Evolutionary conservation across 2,329 filamentous ascomycete genomes (phyloP).

Genomic region (Penicillium concentricum): DNA sequence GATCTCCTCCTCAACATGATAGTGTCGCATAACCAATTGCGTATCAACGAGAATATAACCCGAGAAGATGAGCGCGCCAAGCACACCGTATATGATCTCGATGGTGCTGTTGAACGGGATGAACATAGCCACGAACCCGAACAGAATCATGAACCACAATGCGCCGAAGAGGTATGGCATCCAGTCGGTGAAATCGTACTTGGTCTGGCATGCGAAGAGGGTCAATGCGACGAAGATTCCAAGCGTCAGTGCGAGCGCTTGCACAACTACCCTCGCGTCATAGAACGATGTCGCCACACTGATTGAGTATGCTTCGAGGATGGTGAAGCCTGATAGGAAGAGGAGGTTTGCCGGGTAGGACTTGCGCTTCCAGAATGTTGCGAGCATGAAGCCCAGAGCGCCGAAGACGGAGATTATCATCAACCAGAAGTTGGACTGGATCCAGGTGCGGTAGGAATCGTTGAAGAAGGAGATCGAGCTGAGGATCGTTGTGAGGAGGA

Average conservation of each 20-base stretch:
- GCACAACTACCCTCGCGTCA: constrained; percentile 76
- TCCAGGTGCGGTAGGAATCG: constrained; percentile 75
- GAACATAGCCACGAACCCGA: constrained; percentile 90
- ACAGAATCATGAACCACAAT: constrained; percentile 86
- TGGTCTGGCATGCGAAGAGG: constrained; percentile 91
- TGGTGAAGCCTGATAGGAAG: constrained; percentile 87
- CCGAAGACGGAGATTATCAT: constrained; percentile 86
- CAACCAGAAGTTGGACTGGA: constrained; percentile 77
- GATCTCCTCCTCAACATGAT: constrained; percentile 98
- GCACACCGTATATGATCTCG: constrained; percentile 80
- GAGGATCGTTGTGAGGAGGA: constrained; percentile 77
- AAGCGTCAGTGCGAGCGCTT: constrained; percentile 82
- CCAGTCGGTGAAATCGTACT: constrained; percentile 98
- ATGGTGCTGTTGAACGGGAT: constrained; percentile 77
- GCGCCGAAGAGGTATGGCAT: constrained; percentile 90
- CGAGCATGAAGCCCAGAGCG: constrained; percentile 76
- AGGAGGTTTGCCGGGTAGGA: constrained; percentile 92
- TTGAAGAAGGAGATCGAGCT: constrained; percentile 86
- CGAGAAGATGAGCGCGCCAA: constrained; percentile 84
- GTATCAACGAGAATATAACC: constrained; percentile 96
- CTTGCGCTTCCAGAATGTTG: constrained; percentile 95
- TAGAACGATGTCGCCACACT: constrained; percentile 92
- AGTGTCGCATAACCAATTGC: constrained; percentile 90
- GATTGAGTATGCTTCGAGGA: constrained; percentile 89
- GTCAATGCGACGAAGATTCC: constrained; percentile 64